phyloP scores from a whole-genome alignment of 345 rosid species.

The Capsella bursapastoris region DNA sequence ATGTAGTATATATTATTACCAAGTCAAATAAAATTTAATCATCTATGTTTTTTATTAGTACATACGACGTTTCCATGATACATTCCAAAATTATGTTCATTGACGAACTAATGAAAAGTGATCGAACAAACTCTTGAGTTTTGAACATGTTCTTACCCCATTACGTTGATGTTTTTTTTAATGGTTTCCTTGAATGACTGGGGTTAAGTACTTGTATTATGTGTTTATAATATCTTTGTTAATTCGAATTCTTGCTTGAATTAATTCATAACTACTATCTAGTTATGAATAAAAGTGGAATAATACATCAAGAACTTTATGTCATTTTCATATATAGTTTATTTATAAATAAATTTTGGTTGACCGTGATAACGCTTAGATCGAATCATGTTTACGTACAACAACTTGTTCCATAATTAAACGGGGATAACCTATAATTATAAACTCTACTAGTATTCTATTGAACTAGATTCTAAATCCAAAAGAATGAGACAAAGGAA shows the following conservation, averaged over 20 bases:
- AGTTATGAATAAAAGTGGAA: slow-evolving; percentile 10
- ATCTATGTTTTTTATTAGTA: background rate
- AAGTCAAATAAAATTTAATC: slow-evolving; percentile 7
- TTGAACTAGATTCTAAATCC: slow-evolving; percentile 38
- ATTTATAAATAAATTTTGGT: slow-evolving; percentile 17
- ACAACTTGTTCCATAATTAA: slow-evolving; percentile 40
- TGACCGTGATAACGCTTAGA: slow-evolving; percentile 36
- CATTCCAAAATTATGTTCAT: background rate
- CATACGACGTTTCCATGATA: slow-evolving; percentile 10
- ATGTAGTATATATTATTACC: slow-evolving; percentile 7
- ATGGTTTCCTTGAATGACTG: too few relatives aligned
- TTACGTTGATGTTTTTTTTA: background rate
- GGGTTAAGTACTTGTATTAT: slow-evolving; percentile 6
- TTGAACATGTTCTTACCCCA: background rate
- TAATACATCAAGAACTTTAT: background rate
- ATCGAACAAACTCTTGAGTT: background rate
- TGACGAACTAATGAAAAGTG: background rate
- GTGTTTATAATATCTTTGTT: slow-evolving; percentile 13
- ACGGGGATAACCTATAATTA: background rate
- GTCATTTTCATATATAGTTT: slow-evolving; percentile 35
- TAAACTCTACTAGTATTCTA: slow-evolving; percentile 20
- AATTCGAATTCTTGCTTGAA: slow-evolving; percentile 32
- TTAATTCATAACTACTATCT: background rate
- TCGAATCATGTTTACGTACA: slow-evolving; percentile 40
- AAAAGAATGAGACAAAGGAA: slow-evolving; percentile 47